phyloP scores from a whole-genome alignment of 495 filamentous ascomycete species.

The Tuber melanosporum region DNA sequence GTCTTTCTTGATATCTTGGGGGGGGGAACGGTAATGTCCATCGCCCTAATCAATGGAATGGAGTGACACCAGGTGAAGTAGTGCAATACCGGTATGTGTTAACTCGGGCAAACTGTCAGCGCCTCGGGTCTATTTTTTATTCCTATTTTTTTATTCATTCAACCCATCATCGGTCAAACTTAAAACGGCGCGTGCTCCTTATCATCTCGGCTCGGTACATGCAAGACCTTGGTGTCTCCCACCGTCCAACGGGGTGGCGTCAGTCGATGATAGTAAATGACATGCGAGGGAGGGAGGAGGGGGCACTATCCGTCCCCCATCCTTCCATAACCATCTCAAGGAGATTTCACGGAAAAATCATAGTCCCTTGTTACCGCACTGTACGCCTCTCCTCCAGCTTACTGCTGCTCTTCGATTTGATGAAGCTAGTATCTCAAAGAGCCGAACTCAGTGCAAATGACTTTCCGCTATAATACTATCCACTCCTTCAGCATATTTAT shows the following conservation, averaged over 20 bases:
- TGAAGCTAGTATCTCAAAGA: not conserved
- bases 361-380: not conserved
- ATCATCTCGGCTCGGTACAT: constrained; percentile 38
- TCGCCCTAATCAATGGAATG: not conserved
- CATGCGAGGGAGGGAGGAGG: not conserved
- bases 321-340: not conserved
- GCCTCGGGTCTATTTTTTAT: not conserved
- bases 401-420: not conserved
- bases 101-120: not conserved
- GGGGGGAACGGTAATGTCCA: not conserved
- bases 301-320: not conserved
- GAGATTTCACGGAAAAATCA: constrained; percentile 5
- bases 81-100: not conserved
- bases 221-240: not conserved
- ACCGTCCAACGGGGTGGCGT: not conserved
- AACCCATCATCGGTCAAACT: constrained; percentile 7
- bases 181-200: constrained; percentile 27
- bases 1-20: not conserved
- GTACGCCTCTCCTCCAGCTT: not conserved
- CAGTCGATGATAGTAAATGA: not conserved
- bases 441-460: not conserved
- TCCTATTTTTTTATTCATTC: not conserved
- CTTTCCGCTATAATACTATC: not conserved
- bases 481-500: constrained; percentile 6
- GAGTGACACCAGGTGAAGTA: not conserved